Conservation (phyloP, 2,329 filamentous ascomycete species). For the Aspergillus sergii region DNA sequence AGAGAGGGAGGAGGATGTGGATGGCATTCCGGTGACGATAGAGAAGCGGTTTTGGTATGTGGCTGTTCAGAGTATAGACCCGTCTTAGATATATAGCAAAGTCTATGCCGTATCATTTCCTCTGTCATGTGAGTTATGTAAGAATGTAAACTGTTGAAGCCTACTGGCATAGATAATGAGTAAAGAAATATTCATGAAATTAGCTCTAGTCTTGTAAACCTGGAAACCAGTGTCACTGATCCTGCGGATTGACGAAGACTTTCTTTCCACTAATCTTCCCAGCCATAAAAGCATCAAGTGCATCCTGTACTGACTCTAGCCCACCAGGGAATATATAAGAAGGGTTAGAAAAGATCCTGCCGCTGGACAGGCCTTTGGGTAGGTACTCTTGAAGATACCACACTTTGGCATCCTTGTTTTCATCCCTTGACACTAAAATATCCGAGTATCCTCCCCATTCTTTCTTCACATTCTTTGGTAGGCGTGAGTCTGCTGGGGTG, state of each 20-base stretch:
- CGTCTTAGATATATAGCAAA: too few species aligned
- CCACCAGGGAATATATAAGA: not conserved
- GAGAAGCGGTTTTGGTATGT: too few species aligned
- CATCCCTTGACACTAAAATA: not conserved
- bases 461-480: not conserved
- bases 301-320: not conserved
- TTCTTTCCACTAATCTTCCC: not conserved
- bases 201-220: not conserved
- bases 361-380: not conserved
- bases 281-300: not conserved
- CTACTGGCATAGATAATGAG: too few species aligned
- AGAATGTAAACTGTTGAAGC: too few species aligned
- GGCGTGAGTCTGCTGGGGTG: not conserved
- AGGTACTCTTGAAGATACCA: not conserved
- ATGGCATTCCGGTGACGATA: too few species aligned
- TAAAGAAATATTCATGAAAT: not conserved
- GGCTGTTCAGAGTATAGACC: too few species aligned
- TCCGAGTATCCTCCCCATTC: not conserved
- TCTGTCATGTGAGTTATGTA: too few species aligned
- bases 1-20: too few species aligned
- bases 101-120: too few species aligned
- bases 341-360: not conserved
- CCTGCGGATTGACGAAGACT: not conserved
- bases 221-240: not conserved
- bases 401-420: not conserved